These are phyloP conservation scores for Aspergillus brasiliensis DNA, from an alignment of 2,329 filamentous ascomycete genomes.

Conservation along the genomic window DNA sequence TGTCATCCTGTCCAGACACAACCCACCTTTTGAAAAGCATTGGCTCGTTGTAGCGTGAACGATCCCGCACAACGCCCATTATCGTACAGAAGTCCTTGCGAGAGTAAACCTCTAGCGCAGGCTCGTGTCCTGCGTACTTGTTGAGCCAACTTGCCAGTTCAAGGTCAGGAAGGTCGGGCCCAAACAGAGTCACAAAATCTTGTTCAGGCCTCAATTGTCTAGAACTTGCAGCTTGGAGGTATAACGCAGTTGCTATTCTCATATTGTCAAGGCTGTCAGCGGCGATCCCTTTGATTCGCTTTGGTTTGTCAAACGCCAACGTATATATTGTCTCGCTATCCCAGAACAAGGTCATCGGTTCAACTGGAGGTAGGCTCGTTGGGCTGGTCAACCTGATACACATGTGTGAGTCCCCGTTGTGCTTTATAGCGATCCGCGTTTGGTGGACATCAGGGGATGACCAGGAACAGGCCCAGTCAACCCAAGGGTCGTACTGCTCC, in stretches of 20 bases:
- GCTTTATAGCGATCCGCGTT: constrained; percentile 24
- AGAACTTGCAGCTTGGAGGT: constrained; percentile 27
- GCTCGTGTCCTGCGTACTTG: constrained; percentile 23
- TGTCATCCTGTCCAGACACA: constrained; percentile 5
- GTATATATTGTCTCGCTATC: constrained; percentile 25
- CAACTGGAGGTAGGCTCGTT: constrained; percentile 15
- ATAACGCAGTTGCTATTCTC: constrained; percentile 36
- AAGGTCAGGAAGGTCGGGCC: constrained; percentile 21
- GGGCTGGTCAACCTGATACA: constrained; percentile 28
- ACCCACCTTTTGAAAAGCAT: constrained; percentile 31
- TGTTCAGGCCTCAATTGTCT: background rate
- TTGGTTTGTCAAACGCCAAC: constrained; percentile 21
- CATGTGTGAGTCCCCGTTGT: constrained; percentile 19
- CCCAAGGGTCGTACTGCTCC: constrained; percentile 35
- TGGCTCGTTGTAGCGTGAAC: constrained; percentile 25
- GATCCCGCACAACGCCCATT: constrained; percentile 33
- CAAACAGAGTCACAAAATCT: constrained; percentile 34
- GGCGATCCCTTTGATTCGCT: constrained; percentile 11
- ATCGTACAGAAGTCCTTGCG: constrained; percentile 2
- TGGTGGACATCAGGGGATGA: constrained; percentile 23
- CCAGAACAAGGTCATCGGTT: constrained; percentile 33
- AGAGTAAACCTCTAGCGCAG: constrained; percentile 25
- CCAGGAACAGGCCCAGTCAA: constrained; percentile 32
- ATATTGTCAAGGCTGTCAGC: constrained; percentile 27
- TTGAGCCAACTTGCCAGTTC: constrained; percentile 26